Evolutionary conservation across 2,329 filamentous ascomycete genomes (phyloP), one percentile per base, ranked within the genome.

Genomic region (Apiospora hydei): DNA sequence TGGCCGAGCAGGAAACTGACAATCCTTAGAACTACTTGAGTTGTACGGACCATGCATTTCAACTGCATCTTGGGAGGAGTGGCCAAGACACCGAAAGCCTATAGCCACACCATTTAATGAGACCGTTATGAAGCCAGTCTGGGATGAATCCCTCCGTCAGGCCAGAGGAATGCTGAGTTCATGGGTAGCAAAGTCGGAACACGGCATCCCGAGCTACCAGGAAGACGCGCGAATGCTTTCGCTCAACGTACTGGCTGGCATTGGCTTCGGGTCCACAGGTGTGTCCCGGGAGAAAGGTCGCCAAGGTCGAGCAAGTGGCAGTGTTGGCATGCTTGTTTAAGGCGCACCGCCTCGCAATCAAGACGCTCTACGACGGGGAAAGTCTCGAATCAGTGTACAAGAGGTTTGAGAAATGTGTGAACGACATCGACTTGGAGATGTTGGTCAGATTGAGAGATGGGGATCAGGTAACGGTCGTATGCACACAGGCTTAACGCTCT

Each of bases 211-310:
- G 1, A 79, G 77, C n/a, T 71, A 78, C 4, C 26, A 61, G 26
- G 14, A 18, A 34, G 80, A 81, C 64, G 34, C 75, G 0, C 76
- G 77, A 21, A 80, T 77, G 0, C 61, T 81, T 0, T 78, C 78
- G 1, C 73, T 80, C 1, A 74, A 80, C 38, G 75, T 81, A 0
- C 73, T 81, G 1, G 77, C 78, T 8, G 46, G 72, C 6, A 79
- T 76, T 21, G 78, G 77, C 3, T 81, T 81, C 44, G 78, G 79
- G 7, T 77, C 79, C 64, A n/a, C n/a, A n/a, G n/a, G n/a, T n/a
- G n/a, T n/a, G n/a, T n/a, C n/a, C n/a, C n/a, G n/a, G n/a, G n/a
- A n/a, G n/a, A n/a, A n/a, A n/a, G n/a, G n/a, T n/a, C n/a, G n/a
- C n/a, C n/a, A n/a, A n/a, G n/a, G n/a, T n/a, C n/a, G n/a, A n/a